Percentiles rank a stretch among this genome's conserved stretches.
Evolutionary conservation across 495 filamentous ascomycete species (phyloP).

Genomic region (Podospora comata): DNA sequence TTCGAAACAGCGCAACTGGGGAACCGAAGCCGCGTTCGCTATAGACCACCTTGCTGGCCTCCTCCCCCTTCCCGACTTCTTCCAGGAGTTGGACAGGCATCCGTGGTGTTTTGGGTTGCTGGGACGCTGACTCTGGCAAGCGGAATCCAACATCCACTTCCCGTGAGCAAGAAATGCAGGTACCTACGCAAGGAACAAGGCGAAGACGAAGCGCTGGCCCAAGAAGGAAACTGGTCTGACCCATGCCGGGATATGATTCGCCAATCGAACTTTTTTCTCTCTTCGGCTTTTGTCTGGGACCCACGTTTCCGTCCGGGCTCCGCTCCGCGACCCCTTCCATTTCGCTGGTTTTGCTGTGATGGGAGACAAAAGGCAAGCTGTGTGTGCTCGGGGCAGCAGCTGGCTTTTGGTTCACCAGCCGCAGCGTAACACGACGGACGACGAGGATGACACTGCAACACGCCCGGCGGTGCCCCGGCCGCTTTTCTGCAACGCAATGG

Average conservation of each 20-base stretch:
- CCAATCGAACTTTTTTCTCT: neutral
- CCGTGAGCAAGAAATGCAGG: conserved; percentile 9
- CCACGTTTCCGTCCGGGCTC: conserved; percentile 1
- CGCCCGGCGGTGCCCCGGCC: too few relatives aligned
- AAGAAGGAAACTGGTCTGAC: conserved; percentile 8
- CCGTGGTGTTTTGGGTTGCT: neutral
- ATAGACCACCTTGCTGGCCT: neutral
- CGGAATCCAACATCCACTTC: neutral
- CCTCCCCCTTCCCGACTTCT: neutral
- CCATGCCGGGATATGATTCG: conserved; percentile 6
- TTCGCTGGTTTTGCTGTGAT: neutral
- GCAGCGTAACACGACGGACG: neutral
- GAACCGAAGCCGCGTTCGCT: neutral
- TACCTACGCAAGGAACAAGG: neutral
- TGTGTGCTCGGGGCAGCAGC: neutral
- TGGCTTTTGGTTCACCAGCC: too few relatives aligned
- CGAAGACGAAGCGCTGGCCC: neutral
- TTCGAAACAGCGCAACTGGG: conserved; percentile 9
- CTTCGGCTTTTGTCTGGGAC: neutral
- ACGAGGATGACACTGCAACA: neutral
- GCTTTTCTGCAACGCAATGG: neutral
- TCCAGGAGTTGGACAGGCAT: neutral
- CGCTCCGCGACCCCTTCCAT: conserved; percentile 6
- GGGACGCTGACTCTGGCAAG: neutral
- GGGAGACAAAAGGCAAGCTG: neutral